Conservation (phyloP, 2,329 filamentous ascomycete genomes). For the Ascochyta clinopodiicola region DNA sequence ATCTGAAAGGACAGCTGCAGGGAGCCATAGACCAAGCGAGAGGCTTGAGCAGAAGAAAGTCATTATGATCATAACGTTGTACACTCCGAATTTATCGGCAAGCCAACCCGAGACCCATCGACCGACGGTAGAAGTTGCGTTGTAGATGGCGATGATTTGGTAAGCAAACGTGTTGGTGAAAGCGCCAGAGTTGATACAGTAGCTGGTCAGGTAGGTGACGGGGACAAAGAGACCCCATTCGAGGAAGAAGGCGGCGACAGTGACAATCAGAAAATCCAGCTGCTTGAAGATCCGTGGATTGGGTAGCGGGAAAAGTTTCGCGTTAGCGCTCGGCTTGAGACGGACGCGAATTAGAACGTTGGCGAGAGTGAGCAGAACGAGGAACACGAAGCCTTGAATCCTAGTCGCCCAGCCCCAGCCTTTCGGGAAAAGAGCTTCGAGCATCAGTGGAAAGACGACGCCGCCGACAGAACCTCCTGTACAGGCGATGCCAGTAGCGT, state of each 20-base stretch:
- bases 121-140: constrained; percentile 79
- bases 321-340: constrained; percentile 48
- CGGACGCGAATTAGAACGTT: constrained; percentile 53
- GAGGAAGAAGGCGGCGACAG: constrained; percentile 55
- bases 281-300: constrained; percentile 55
- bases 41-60: constrained; percentile 69
- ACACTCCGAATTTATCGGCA: constrained; percentile 80
- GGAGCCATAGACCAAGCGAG: constrained; percentile 80
- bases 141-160: constrained; percentile 81
- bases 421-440: constrained; percentile 52
- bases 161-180: constrained; percentile 71
- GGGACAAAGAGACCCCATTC: constrained; percentile 67
- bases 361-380: constrained; percentile 51
- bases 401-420: constrained; percentile 58
- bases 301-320: constrained; percentile 52
- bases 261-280: constrained; percentile 51
- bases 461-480: constrained; percentile 66
- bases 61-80: constrained; percentile 78
- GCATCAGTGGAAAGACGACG: constrained; percentile 56
- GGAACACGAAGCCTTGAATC: constrained; percentile 55
- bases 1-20: constrained; percentile 52
- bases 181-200: constrained; percentile 53
- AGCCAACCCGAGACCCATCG: constrained; percentile 79
- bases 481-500: constrained; percentile 82
- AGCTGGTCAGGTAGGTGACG: constrained; percentile 74